These are phyloP conservation scores for Pyrenopolyporus hunteri DNA, from an alignment of 495 filamentous ascomycete species.

Conservation along the genomic window DNA sequence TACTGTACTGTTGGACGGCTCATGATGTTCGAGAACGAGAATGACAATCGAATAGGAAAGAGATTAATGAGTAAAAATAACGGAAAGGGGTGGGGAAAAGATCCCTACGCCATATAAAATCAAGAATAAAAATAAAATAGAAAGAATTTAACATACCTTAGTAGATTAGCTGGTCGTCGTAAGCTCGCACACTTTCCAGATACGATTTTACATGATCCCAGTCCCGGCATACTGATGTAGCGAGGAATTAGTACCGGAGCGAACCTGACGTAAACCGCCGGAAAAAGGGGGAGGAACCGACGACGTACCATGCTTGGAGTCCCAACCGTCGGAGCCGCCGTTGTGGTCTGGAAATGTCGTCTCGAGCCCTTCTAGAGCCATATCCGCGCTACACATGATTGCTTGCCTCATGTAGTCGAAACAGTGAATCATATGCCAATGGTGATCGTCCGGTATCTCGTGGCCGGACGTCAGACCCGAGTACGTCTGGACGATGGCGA, in stretches of 20 bases:
- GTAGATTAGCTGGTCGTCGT: constrained; percentile 54
- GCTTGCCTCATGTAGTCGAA: constrained; percentile 56
- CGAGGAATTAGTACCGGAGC: constrained; percentile 2
- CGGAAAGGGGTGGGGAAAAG: no score
- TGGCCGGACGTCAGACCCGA: constrained; percentile 48
- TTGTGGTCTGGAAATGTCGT: constrained; percentile 55
- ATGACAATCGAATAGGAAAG: no score
- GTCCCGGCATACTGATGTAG: constrained; percentile 47
- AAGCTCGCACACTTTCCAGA: constrained; percentile 53
- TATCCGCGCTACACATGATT: constrained; percentile 54
- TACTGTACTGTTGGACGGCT: no score
- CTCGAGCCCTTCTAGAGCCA: constrained; percentile 51
- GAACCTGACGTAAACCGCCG: background rate
- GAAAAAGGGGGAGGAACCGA: no score
- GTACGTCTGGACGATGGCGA: constrained; percentile 54
- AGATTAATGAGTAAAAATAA: no score
- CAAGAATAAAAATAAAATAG: background rate
- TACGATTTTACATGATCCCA: constrained; percentile 48
- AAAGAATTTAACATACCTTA: constrained; percentile 23
- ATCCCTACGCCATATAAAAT: background rate
- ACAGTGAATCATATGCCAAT: constrained; percentile 59
- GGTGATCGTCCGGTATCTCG: constrained; percentile 52
- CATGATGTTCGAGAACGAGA: no score
- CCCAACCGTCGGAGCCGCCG: constrained; percentile 55
- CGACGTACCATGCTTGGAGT: constrained; percentile 53